A percentile compares a stretch with the other conserved stretches of the same genome.
phyloP scores from a whole-genome alignment of 208 protist species.

The Acanthamoeba culbertsoni region DNA sequence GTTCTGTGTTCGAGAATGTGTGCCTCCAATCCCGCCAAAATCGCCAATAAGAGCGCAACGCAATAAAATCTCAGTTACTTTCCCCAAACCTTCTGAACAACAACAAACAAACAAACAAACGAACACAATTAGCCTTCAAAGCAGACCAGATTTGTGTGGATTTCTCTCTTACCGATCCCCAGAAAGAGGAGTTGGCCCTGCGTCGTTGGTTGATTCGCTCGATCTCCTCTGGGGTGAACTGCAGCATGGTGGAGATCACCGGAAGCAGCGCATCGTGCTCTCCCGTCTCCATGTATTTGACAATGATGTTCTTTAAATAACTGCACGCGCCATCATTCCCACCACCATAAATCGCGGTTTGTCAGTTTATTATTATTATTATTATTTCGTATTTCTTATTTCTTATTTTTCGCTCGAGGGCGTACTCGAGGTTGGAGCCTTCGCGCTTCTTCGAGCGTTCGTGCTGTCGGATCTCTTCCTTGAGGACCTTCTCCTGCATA shows the following conservation, averaged over 20 bases:
- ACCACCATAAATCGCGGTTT: background rate
- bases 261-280: conserved; percentile 48
- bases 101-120: too few species aligned
- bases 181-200: background rate
- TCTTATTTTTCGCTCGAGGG: background rate
- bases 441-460: background rate
- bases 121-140: too few species aligned
- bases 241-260: conserved; percentile 41
- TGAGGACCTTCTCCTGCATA: conserved; percentile 45
- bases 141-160: too few species aligned
- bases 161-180: background rate
- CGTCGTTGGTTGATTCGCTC: conserved; percentile 43
- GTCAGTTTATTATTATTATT: background rate
- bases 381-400: background rate
- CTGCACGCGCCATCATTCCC: background rate
- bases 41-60: too few species aligned
- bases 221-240: conserved; percentile 55
- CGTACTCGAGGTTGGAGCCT: background rate
- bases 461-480: background rate
- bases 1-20: too few species aligned
- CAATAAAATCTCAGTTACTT: too few species aligned
- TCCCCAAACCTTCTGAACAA: too few species aligned
- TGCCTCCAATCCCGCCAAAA: too few species aligned
- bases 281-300: conserved; percentile 57
- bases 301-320: conserved; percentile 63